phyloP scores from a whole-genome alignment of 768 basidiomycete genomes.

The Serendipita sp. region DNA sequence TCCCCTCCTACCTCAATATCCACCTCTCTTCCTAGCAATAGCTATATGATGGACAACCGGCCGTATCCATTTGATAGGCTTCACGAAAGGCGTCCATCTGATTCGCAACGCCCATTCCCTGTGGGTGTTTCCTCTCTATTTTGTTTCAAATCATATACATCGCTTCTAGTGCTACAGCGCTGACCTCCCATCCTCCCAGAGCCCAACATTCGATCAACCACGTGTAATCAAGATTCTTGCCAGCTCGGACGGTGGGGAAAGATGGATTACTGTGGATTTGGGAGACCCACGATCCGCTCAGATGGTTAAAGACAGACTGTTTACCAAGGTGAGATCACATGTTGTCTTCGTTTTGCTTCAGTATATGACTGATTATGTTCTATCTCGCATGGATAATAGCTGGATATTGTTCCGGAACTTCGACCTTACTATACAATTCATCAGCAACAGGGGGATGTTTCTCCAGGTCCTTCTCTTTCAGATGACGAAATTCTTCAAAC shows the following conservation, averaged over 20 bases:
- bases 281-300: conserved; percentile 2
- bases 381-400: not conserved
- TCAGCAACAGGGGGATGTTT: not conserved
- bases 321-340: not conserved
- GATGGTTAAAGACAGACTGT: conserved; percentile 3
- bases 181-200: conserved; percentile 1
- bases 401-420: not conserved
- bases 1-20: not conserved
- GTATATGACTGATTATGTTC: not conserved
- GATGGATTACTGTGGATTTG: conserved; percentile 5
- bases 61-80: not conserved
- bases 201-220: conserved; percentile 1
- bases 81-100: conserved; percentile 2
- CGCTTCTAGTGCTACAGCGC: not conserved
- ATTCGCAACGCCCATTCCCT: not conserved
- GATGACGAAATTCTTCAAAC: not conserved
- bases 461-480: not conserved
- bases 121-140: not conserved
- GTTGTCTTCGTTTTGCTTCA: not conserved
- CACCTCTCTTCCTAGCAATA: not conserved
- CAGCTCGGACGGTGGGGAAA: conserved; percentile 3
- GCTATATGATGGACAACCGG: conserved; percentile 1
- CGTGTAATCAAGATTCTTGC: conserved; percentile 7
- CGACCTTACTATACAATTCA: not conserved
- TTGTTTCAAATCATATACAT: not conserved